Conservation (phyloP, 2,329 filamentous ascomycete species). For the Monilinia vaccinii-corymbosi region DNA sequence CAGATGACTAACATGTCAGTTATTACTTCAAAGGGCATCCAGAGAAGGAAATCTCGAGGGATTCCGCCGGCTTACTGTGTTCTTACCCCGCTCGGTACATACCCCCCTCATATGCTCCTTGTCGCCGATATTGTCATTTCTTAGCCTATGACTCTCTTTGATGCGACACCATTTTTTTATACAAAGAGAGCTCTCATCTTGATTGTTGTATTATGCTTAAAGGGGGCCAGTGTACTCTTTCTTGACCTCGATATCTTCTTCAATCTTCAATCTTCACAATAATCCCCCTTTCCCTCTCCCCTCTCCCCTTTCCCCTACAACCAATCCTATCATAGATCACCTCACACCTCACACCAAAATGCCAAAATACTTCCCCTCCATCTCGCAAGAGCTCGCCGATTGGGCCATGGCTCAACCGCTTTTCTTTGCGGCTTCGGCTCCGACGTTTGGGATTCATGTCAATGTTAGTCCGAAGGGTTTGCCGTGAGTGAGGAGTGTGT, state of each 20-base stretch:
- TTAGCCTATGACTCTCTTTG: neutral
- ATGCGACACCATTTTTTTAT: neutral
- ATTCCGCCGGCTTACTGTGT: neutral
- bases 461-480: conserved; percentile 74
- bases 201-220: no score
- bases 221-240: no score
- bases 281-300: no score
- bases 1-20: neutral
- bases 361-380: conserved; percentile 35
- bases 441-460: conserved; percentile 57
- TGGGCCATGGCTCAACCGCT: conserved; percentile 62
- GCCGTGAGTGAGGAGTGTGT: conserved; percentile 28
- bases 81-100: neutral
- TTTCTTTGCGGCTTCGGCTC: conserved; percentile 69
- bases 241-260: no score
- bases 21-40: neutral
- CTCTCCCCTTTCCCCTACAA: no score
- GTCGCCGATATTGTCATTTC: neutral
- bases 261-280: neutral
- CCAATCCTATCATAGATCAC: no score
- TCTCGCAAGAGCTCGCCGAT: conserved; percentile 44
- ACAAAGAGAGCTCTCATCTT: no score
- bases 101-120: neutral
- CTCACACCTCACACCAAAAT: neutral
- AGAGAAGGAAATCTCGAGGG: neutral